These are phyloP conservation scores for Boletus nobilissimus DNA, from an alignment of 1,284 basidiomycete genomes.

Conservation along the genomic window DNA sequence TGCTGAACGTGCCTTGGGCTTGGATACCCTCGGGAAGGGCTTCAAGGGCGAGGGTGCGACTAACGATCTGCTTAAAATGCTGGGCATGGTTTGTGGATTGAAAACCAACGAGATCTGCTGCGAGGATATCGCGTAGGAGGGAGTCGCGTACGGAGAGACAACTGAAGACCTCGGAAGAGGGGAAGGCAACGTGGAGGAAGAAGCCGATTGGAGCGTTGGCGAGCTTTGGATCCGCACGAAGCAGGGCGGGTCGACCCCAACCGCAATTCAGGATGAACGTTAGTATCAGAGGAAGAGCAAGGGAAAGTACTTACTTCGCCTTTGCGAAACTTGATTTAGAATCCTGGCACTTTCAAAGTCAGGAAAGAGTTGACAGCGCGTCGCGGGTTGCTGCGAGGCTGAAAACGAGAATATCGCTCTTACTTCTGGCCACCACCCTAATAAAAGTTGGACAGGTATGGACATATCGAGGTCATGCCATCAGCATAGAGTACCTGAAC, in stretches of 20 bases:
- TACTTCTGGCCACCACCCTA: no score
- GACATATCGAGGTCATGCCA: no score
- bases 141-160: constrained; percentile 77
- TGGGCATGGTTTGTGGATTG: constrained; percentile 86
- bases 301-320: constrained; percentile 74
- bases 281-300: background rate
- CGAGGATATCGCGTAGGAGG: constrained; percentile 79
- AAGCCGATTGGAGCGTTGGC: constrained; percentile 82
- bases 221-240: constrained; percentile 62
- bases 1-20: constrained; percentile 50
- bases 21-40: constrained; percentile 87
- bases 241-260: constrained; percentile 85
- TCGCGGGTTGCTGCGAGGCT: no score
- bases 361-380: no score
- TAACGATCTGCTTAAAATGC: constrained; percentile 86
- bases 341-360: no score
- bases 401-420: no score
- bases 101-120: constrained; percentile 80
- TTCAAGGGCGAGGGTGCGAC: constrained; percentile 82
- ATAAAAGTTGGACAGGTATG: no score
- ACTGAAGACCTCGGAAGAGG: constrained; percentile 88
- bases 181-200: constrained; percentile 91
- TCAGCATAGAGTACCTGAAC: no score
- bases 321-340: no score
- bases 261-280: constrained; percentile 39